Evolutionary conservation across 2,329 filamentous ascomycete species (phyloP), one percentile per base, ranked within the genome.

Genomic region (Claviceps arundinis): DNA sequence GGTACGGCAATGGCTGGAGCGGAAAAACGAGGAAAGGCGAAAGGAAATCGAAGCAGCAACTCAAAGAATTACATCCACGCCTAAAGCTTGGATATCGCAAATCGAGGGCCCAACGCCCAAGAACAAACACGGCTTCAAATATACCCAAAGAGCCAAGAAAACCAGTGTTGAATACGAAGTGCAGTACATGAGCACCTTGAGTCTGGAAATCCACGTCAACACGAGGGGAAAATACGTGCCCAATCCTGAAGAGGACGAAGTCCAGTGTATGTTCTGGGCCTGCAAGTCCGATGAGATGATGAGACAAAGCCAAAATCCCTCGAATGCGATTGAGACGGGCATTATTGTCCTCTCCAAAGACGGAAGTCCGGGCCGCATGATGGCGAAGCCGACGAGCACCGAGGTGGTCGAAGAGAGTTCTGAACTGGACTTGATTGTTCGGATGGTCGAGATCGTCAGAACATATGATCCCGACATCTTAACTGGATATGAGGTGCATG

Each of bases 181-280:
- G 2, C 87, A 93, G 59, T 95, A 95, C 65, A 97, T 98, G 93
- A 95, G 87, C 59, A 89, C 85, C 17, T 90, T 98, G 87, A 94
- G 89, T 58, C 68, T 98, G 6, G 93, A 98, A 64, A 71, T 97
- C 4, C 91, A 98, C 63, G 84, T 94, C 56, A 95, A 95, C 59
- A 93, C 86, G 4, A 78, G 91, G 52, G 88, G 81, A 6, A 82
- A 80, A 48, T 74, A 96, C 8, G 78, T 89, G 2, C 89, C 93
- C 1, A 89, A 98, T 61, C 93, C 93, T 0, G 88, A 91, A 59
- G 78, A 94, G 58, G 93, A 98, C 64, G 87, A 91, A 59, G 80
- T 98, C 2, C 80, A 85, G 56, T 89, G 86, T 61, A 77, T 97
- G 5, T 95, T 97, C 62, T 98, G 91, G 90, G 86, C 84, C 60